These are phyloP conservation scores for Takashimella koratensis DNA, from an alignment of 1,284 basidiomycete genomes.

Conservation along the genomic window DNA sequence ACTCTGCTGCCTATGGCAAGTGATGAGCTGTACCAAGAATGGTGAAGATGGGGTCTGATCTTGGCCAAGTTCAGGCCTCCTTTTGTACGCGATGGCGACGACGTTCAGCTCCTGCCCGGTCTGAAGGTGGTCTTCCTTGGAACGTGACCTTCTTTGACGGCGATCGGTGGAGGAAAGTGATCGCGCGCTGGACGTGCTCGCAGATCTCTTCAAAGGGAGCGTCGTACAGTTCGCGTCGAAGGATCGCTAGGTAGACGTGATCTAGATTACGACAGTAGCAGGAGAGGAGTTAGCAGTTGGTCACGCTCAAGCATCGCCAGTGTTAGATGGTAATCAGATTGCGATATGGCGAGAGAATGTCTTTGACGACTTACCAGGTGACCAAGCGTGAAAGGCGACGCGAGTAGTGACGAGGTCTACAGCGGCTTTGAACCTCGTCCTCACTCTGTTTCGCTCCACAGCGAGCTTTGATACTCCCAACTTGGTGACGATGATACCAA, in stretches of 20 bases:
- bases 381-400: constrained; percentile 2
- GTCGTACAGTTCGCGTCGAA: constrained; percentile 8
- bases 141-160: background rate
- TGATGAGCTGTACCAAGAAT: too few relatives aligned
- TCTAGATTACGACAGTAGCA: too few relatives aligned
- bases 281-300: too few relatives aligned
- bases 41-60: too few relatives aligned
- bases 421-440: constrained; percentile 14
- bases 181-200: background rate
- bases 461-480: constrained; percentile 16
- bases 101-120: too few relatives aligned
- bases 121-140: too few relatives aligned
- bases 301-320: too few relatives aligned
- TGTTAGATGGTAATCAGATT: too few relatives aligned
- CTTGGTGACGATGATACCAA: constrained; percentile 9
- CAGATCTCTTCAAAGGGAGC: constrained; percentile 7
- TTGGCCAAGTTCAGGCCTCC: too few relatives aligned
- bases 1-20: too few relatives aligned
- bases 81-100: too few relatives aligned
- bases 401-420: constrained; percentile 12
- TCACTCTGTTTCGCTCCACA: constrained; percentile 16
- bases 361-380: background rate
- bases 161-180: background rate
- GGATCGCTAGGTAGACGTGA: constrained; percentile 1
- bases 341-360: too few relatives aligned